Evolutionary conservation across 2,329 filamentous ascomycete genomes (phyloP).

Genomic region (Nannizziopsis arthrosporioides): DNA sequence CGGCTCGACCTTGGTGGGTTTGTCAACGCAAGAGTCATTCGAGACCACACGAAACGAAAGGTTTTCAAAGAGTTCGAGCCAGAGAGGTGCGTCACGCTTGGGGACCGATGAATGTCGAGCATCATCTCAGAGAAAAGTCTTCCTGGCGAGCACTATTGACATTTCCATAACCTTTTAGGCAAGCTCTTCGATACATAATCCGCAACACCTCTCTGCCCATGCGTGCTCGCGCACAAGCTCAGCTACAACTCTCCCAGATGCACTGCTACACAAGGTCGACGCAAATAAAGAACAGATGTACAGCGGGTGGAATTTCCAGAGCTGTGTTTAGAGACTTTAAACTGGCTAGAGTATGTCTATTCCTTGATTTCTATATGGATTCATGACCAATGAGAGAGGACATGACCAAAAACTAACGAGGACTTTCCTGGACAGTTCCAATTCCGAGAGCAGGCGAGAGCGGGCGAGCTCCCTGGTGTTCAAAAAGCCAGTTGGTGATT

Average conservation of each 20-base stretch:
- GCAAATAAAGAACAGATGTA: constrained; percentile 88
- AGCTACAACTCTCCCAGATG: constrained; percentile 89
- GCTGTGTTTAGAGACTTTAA: constrained; percentile 91
- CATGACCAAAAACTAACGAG: constrained; percentile 15
- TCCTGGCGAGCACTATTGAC: neutral
- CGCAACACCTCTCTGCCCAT: constrained; percentile 79
- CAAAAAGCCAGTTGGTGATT: constrained; percentile 90
- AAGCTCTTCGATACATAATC: constrained; percentile 86
- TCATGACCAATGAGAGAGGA: too few relatives aligned
- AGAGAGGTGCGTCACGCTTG: constrained; percentile 54
- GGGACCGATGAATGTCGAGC: neutral
- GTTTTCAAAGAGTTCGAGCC: constrained; percentile 78
- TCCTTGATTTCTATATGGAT: neutral
- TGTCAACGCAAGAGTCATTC: constrained; percentile 73
- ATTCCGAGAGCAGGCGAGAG: constrained; percentile 81
- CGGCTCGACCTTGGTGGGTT: constrained; percentile 82
- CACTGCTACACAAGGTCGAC: constrained; percentile 88
- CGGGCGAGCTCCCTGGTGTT: constrained; percentile 77
- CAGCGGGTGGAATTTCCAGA: constrained; percentile 76
- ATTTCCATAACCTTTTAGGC: constrained; percentile 41
- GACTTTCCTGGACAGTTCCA: constrained; percentile 54
- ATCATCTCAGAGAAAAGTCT: neutral
- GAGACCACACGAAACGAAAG: constrained; percentile 94
- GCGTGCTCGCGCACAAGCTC: constrained; percentile 76
- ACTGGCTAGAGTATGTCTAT: constrained; percentile 66